Percentiles rank a stretch among this genome's conserved stretches.
phyloP scores from a whole-genome alignment of 441 rosid species.

The Raphanus hybrid region DNA sequence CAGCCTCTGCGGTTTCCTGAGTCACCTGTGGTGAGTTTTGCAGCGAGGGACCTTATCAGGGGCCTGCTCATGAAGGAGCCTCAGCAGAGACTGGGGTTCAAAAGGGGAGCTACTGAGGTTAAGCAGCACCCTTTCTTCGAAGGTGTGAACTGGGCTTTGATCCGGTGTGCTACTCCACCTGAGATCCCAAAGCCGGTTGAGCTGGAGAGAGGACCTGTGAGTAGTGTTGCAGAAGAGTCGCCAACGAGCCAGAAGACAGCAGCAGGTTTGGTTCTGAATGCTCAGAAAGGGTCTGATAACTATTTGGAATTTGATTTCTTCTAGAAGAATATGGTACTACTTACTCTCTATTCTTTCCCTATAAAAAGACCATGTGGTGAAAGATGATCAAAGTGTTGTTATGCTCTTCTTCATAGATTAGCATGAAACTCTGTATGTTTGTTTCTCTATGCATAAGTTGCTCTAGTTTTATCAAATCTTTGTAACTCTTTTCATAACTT shows the following conservation, averaged over 20 bases:
- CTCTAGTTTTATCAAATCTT: conserved; percentile 31
- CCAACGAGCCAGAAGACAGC: conserved; percentile 60
- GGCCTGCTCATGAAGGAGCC: conserved; percentile 93
- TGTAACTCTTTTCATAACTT: conserved; percentile 26
- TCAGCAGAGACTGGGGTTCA: conserved; percentile 78
- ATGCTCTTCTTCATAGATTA: conserved; percentile 48
- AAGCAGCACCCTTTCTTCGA: conserved; percentile 94
- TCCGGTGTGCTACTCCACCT: conserved; percentile 92
- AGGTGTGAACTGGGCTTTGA: conserved; percentile 98
- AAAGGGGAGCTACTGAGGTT: conserved; percentile 93
- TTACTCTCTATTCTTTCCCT: conserved; percentile 28
- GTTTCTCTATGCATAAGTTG: conserved; percentile 33
- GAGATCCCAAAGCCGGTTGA: conserved; percentile 89
- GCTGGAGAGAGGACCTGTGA: conserved; percentile 56
- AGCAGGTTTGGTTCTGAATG: conserved; percentile 38
- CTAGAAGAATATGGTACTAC: conserved; percentile 48
- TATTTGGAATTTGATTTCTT: conserved; percentile 98
- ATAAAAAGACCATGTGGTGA: conserved; percentile 19
- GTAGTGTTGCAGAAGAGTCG: conserved; percentile 49
- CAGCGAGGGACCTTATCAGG: conserved; percentile 82
- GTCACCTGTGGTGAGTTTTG: conserved; percentile 82
- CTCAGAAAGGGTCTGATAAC: conserved; percentile 78
- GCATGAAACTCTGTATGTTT: conserved; percentile 52
- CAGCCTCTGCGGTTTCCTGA: conserved; percentile 92
- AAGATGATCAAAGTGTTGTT: conserved; percentile 44